phyloP scores from a whole-genome alignment of 2,329 filamentous ascomycete species.

The Diaporthe humulicola region DNA sequence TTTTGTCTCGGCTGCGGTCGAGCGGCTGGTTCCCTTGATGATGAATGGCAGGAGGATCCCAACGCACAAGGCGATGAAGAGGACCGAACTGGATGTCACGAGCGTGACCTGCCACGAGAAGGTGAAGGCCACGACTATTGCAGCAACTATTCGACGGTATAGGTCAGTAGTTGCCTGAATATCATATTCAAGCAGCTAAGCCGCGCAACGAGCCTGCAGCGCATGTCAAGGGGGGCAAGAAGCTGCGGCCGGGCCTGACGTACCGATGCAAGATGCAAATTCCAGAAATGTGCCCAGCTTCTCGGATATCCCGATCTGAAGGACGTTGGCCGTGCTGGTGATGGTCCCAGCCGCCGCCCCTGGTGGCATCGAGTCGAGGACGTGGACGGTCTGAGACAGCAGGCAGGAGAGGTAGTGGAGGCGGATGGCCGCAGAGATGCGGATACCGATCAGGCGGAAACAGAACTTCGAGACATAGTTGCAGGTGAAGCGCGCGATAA shows the following conservation, averaged over 20 bases:
- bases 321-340: constrained; percentile 72
- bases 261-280: constrained; percentile 61
- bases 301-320: constrained; percentile 76
- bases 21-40: constrained; percentile 62
- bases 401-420: constrained; percentile 74
- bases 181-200: too few relatives aligned
- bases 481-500: constrained; percentile 25
- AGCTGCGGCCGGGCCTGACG: constrained; percentile 3
- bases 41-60: constrained; percentile 66
- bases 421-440: constrained; percentile 72
- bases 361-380: constrained; percentile 75
- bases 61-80: constrained; percentile 67
- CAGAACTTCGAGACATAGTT: constrained; percentile 58
- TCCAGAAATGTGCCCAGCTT: constrained; percentile 72
- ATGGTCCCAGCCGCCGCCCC: constrained; percentile 74
- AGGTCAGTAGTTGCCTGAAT: neutral
- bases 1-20: constrained; percentile 66
- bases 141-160: constrained; percentile 50
- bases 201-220: neutral
- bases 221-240: neutral
- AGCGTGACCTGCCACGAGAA: constrained; percentile 72
- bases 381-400: constrained; percentile 75
- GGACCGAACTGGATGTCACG: constrained; percentile 67
- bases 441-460: constrained; percentile 73
- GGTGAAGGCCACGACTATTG: constrained; percentile 68